These are phyloP conservation scores for Epicoccum nigrum DNA, from an alignment of 2,329 filamentous ascomycete genomes.

Conservation along the genomic window DNA sequence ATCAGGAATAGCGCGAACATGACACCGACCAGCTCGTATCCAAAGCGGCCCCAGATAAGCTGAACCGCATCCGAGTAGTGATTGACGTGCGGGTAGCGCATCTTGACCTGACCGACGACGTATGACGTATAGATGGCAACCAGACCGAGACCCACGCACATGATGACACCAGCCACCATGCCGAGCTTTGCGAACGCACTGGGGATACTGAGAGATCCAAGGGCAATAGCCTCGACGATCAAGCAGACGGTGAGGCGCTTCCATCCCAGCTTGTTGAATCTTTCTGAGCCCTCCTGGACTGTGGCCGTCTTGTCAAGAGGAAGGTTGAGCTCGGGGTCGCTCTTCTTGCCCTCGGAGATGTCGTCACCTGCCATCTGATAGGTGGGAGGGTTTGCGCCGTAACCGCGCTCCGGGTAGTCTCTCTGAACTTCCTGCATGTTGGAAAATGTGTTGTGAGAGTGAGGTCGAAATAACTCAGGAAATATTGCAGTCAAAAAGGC, in stretches of 20 bases:
- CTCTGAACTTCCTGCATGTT: slow-evolving; percentile 31
- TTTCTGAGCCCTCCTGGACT: slow-evolving; percentile 46
- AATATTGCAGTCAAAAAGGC: slow-evolving; percentile 1
- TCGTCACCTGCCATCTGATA: slow-evolving; percentile 30
- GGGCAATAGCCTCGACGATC: slow-evolving; percentile 58
- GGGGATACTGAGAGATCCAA: slow-evolving; percentile 55
- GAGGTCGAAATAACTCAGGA: slow-evolving; percentile 1
- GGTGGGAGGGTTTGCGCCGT: slow-evolving; percentile 23
- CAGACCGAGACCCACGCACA: slow-evolving; percentile 58
- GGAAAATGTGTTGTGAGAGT: not conserved
- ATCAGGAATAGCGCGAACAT: slow-evolving; percentile 51
- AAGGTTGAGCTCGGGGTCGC: slow-evolving; percentile 41
- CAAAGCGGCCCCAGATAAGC: slow-evolving; percentile 63
- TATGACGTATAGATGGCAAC: slow-evolving; percentile 67
- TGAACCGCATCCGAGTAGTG: slow-evolving; percentile 73
- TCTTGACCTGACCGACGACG: slow-evolving; percentile 66
- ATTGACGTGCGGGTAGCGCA: slow-evolving; percentile 64
- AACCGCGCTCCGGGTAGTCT: slow-evolving; percentile 17
- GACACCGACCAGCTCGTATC: slow-evolving; percentile 62
- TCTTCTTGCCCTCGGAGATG: slow-evolving; percentile 40
- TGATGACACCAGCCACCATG: slow-evolving; percentile 55
- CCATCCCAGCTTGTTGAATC: slow-evolving; percentile 56
- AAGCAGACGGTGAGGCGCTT: slow-evolving; percentile 57
- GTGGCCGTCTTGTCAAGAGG: slow-evolving; percentile 39
- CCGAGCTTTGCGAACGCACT: slow-evolving; percentile 54